phyloP scores from a whole-genome alignment of 192 early-diverging fungal genomes.

The Rhizoclosmatium sp. region DNA sequence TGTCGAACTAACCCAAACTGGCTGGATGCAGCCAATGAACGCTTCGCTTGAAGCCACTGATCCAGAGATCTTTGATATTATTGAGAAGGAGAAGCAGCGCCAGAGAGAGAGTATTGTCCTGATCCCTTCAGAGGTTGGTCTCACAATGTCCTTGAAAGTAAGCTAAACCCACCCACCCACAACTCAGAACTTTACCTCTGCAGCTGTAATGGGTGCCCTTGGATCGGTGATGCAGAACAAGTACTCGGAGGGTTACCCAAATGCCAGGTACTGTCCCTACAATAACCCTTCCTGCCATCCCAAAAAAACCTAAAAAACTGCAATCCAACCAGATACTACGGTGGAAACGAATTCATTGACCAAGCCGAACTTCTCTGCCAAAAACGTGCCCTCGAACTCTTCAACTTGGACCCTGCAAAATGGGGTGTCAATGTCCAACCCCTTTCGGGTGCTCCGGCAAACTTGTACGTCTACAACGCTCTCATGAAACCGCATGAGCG shows the following conservation, averaged over 20 bases:
- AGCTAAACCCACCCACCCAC: not conserved
- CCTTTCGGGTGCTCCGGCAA: slow-evolving; percentile 95
- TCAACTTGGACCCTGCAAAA: slow-evolving; percentile 76
- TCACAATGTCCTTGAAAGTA: no score
- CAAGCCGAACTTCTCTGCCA: slow-evolving; percentile 93
- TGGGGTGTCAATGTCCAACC: slow-evolving; percentile 99
- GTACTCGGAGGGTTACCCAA: slow-evolving; percentile 98
- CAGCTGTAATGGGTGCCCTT: slow-evolving; percentile 93
- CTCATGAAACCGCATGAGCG: slow-evolving; percentile 95
- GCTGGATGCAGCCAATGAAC: slow-evolving; percentile 64
- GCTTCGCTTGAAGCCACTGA: slow-evolving; percentile 76
- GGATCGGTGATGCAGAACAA: slow-evolving; percentile 99
- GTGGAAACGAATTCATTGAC: slow-evolving; percentile 99
- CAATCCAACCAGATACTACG: slow-evolving; percentile 82
- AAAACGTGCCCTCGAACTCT: slow-evolving; percentile 94
- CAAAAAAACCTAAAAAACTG: not conserved
- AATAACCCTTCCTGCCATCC: not conserved
- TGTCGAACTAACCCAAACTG: not conserved
- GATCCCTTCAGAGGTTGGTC: slow-evolving; percentile 91
- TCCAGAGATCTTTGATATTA: slow-evolving; percentile 92
- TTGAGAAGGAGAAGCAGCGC: slow-evolving; percentile 93
- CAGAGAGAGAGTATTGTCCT: slow-evolving; percentile 92
- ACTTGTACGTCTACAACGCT: slow-evolving; percentile 96
- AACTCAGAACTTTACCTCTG: slow-evolving; percentile 94
- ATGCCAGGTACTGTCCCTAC: slow-evolving; percentile 67